These are phyloP conservation scores for Cryptosporidium baileyi DNA, from an alignment of 169 alveolate species.

Conservation along the genomic window DNA sequence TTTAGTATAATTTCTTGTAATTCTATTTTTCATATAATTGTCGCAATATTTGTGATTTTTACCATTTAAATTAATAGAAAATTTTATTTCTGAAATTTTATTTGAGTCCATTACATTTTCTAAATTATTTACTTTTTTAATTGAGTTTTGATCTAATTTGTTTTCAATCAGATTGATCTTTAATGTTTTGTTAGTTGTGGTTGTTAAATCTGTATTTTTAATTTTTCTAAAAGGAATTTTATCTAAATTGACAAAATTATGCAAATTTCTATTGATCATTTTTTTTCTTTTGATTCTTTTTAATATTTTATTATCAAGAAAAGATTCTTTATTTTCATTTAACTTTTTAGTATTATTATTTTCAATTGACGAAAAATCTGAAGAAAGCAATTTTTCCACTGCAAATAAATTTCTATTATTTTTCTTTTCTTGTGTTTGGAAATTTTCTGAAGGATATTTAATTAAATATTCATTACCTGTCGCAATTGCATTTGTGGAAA, in stretches of 20 bases:
- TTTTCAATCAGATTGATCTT: conserved; percentile 40
- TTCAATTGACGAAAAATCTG: conserved; percentile 43
- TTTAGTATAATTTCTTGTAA: background rate
- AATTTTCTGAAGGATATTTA: background rate
- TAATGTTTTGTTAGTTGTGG: conserved; percentile 16
- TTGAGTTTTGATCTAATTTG: background rate
- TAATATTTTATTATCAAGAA: background rate
- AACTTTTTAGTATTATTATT: background rate
- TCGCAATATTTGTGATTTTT: background rate
- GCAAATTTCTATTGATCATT: conserved; percentile 15
- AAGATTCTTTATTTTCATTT: background rate
- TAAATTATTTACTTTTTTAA: background rate
- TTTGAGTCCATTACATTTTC: background rate
- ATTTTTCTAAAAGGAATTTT: background rate
- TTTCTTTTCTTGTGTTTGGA: background rate
- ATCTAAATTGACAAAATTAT: background rate
- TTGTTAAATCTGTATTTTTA: background rate
- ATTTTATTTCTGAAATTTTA: background rate
- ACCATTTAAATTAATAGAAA: background rate
- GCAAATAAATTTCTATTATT: background rate
- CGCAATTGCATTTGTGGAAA: background rate
- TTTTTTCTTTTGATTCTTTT: conserved; percentile 13
- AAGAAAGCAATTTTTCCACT: conserved; percentile 37
- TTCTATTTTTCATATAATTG: background rate
- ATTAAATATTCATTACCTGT: background rate